phyloP scores from a whole-genome alignment of 352 stramenopile species.

The Hyaloperonospora arabidopsidis region DNA sequence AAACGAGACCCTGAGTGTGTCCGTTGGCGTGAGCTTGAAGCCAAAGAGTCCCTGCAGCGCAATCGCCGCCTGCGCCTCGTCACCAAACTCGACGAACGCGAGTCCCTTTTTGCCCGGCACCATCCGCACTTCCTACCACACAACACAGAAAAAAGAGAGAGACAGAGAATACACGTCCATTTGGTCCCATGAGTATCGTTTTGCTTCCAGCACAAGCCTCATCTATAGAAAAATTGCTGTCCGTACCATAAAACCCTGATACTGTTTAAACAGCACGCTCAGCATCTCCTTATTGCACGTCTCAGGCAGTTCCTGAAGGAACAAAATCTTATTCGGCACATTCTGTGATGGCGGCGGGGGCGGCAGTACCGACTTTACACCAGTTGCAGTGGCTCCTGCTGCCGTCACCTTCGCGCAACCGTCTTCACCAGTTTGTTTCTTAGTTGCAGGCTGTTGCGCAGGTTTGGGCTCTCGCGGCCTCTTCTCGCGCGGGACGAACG shows the following conservation, averaged over 20 bases:
- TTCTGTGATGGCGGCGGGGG: constrained; percentile 36
- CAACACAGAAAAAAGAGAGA: not conserved
- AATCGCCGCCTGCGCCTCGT: constrained; percentile 75
- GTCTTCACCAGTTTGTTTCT: constrained; percentile 25
- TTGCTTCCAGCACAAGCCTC: not conserved
- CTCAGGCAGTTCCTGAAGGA: constrained; percentile 87
- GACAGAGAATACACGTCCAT: constrained; percentile 2
- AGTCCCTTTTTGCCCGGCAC: constrained; percentile 89
- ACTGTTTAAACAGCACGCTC: constrained; percentile 94
- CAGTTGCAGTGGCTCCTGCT: not conserved
- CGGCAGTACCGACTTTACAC: constrained; percentile 18
- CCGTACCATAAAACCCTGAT: constrained; percentile 89
- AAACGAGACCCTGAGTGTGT: constrained; percentile 77
- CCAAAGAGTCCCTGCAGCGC: constrained; percentile 71
- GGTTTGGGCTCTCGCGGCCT: constrained; percentile 57
- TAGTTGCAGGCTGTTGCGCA: constrained; percentile 27
- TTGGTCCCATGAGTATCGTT: not conserved
- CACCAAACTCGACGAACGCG: constrained; percentile 95
- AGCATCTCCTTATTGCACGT: constrained; percentile 96
- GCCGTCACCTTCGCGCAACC: constrained; percentile 13
- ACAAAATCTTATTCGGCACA: constrained; percentile 89
- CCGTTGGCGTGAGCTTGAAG: constrained; percentile 81
- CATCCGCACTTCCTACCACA: constrained; percentile 87
- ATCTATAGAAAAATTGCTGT: not conserved
- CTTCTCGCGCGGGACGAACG: constrained; percentile 74